Percentiles rank a stretch among this genome's conserved stretches.
Conservation (phyloP, 2,329 filamentous ascomycete species). For the Hymenotorrendiella dingleyae region DNA sequence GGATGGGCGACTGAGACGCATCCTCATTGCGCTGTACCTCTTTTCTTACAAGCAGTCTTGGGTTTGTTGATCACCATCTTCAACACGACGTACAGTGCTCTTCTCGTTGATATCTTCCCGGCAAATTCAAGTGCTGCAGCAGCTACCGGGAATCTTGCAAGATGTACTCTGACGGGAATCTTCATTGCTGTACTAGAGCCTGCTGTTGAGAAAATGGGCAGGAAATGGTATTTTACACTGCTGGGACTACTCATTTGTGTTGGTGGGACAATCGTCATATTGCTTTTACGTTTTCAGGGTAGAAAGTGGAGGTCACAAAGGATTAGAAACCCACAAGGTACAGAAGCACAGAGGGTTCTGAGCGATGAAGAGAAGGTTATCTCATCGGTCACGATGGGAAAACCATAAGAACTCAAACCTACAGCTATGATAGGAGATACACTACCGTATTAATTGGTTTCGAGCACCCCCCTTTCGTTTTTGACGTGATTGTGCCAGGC, state of each 20-base stretch:
- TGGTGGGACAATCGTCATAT: neutral
- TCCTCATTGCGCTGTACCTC: slow-evolving; percentile 39
- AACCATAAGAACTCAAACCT: too few relatives aligned
- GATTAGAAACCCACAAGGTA: too few relatives aligned
- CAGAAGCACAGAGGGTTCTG: too few relatives aligned
- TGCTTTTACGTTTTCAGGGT: neutral
- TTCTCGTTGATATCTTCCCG: slow-evolving; percentile 57
- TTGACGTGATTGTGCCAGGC: too few relatives aligned
- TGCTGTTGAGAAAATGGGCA: slow-evolving; percentile 48
- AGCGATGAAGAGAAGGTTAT: too few relatives aligned
- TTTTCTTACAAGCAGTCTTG: slow-evolving; percentile 48
- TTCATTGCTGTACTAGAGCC: slow-evolving; percentile 50
- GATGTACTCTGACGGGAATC: slow-evolving; percentile 51
- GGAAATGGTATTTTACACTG: slow-evolving; percentile 54
- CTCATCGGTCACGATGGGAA: too few relatives aligned
- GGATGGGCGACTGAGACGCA: slow-evolving; percentile 24
- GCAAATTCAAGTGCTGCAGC: slow-evolving; percentile 52
- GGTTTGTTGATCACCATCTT: slow-evolving; percentile 54
- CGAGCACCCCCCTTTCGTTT: too few relatives aligned
- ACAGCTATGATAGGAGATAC: too few relatives aligned
- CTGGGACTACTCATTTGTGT: slow-evolving; percentile 31
- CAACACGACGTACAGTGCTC: slow-evolving; percentile 47
- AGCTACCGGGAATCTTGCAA: slow-evolving; percentile 54
- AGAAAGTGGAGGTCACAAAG: neutral
- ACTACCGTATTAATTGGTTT: too few relatives aligned